These are phyloP conservation scores for Cerrena zonata DNA, from an alignment of 1,284 basidiomycete species.

Conservation along the genomic window DNA sequence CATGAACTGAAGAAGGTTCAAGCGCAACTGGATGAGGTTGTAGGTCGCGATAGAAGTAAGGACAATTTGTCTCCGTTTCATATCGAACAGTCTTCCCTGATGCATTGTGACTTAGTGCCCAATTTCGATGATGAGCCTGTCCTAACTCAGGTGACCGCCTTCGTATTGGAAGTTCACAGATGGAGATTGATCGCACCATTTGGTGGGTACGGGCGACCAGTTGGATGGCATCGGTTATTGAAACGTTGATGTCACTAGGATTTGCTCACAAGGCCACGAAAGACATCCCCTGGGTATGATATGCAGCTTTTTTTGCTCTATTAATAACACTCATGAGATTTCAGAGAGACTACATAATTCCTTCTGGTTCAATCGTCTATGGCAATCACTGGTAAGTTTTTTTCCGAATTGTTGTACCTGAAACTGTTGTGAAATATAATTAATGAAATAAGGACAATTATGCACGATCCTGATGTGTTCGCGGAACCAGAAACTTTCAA, in stretches of 20 bases:
- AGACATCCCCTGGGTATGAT: slow-evolving; percentile 52
- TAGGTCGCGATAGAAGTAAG: slow-evolving; percentile 50
- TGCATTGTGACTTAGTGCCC: slow-evolving; percentile 33
- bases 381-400: slow-evolving; percentile 51
- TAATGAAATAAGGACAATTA: slow-evolving; percentile 38
- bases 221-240: not conserved
- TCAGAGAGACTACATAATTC: slow-evolving; percentile 51
- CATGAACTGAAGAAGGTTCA: slow-evolving; percentile 51
- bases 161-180: slow-evolving; percentile 54
- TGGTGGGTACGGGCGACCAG: slow-evolving; percentile 29
- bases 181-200: slow-evolving; percentile 36
- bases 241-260: slow-evolving; percentile 26
- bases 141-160: slow-evolving; percentile 55
- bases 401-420: not conserved
- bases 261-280: slow-evolving; percentile 53
- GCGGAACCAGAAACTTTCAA: slow-evolving; percentile 55
- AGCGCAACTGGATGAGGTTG: slow-evolving; percentile 52
- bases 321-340: not conserved
- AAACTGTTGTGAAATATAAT: not conserved
- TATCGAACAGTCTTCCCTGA: not conserved
- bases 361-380: slow-evolving; percentile 52
- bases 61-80: not conserved
- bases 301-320: not conserved
- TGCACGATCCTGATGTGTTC: slow-evolving; percentile 50
- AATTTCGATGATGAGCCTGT: slow-evolving; percentile 43